Conservation (phyloP, 2,329 filamentous ascomycete species). For the Fusarium zealandicum region DNA sequence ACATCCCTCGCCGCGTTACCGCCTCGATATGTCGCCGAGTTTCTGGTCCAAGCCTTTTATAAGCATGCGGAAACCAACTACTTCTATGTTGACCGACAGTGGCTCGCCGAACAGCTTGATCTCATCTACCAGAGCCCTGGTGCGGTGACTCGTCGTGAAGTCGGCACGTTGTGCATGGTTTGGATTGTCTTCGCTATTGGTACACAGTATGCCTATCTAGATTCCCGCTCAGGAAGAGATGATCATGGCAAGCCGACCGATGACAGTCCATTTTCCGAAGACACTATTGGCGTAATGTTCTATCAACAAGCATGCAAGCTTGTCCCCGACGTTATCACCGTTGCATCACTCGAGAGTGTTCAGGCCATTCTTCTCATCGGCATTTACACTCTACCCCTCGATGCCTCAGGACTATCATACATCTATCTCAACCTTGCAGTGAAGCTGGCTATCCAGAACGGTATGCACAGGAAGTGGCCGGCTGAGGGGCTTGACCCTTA, state of each 20-base stretch:
- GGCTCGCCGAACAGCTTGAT: constrained; percentile 52
- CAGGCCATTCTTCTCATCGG: constrained; percentile 65
- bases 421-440: constrained; percentile 64
- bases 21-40: constrained; percentile 56
- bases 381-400: constrained; percentile 62
- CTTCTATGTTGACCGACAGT: constrained; percentile 55
- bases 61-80: constrained; percentile 57
- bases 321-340: constrained; percentile 63
- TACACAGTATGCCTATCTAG: constrained; percentile 59
- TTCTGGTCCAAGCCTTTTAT: constrained; percentile 56
- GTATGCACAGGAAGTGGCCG: constrained; percentile 62
- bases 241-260: constrained; percentile 30
- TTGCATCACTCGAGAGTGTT: constrained; percentile 63
- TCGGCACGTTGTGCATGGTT: constrained; percentile 54
- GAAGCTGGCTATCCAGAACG: constrained; percentile 66
- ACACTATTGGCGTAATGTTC: constrained; percentile 62
- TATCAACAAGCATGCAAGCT: constrained; percentile 63
- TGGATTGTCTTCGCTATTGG: constrained; percentile 58
- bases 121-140: constrained; percentile 51
- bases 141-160: constrained; percentile 49
- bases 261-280: constrained; percentile 51
- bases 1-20: constrained; percentile 52
- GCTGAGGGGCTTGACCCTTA: constrained; percentile 56
- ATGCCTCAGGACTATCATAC: constrained; percentile 63
- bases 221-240: constrained; percentile 41